These are phyloP conservation scores for Sporothrix pallida DNA, from an alignment of 2,329 filamentous ascomycete species.

Conservation along the genomic window DNA sequence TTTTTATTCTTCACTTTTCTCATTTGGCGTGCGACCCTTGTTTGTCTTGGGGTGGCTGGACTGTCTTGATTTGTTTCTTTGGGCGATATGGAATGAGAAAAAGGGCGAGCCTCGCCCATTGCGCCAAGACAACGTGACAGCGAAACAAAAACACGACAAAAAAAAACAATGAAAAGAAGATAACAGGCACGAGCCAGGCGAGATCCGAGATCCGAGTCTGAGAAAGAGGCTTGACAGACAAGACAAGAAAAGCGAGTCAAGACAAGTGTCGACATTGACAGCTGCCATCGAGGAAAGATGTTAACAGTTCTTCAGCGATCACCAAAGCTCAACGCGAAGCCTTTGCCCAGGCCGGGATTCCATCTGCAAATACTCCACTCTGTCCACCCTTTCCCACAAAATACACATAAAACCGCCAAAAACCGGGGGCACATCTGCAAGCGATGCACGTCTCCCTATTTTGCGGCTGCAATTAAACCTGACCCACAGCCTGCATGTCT, in stretches of 20 bases:
- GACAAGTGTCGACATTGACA: neutral
- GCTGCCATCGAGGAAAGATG: neutral
- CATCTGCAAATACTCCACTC: neutral
- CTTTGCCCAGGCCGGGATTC: slow-evolving; percentile 3
- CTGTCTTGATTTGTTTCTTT: neutral
- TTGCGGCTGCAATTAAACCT: slow-evolving; percentile 22
- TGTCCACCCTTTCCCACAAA: neutral
- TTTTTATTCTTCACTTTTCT: neutral
- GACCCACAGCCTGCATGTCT: neutral
- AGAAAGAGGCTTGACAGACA: neutral
- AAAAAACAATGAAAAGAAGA: neutral
- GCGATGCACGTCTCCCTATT: slow-evolving; percentile 16
- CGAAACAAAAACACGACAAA: neutral
- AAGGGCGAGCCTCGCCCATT: neutral
- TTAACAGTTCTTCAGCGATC: neutral
- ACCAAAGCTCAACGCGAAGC: neutral
- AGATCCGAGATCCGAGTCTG: neutral
- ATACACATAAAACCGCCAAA: neutral
- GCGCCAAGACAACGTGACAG: slow-evolving; percentile 14
- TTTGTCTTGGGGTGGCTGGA: neutral
- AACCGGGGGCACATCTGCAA: neutral
- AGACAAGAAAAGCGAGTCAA: neutral
- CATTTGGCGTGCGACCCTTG: slow-evolving; percentile 1
- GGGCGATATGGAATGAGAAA: neutral
- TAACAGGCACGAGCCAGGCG: neutral